A percentile compares a stretch with the other conserved stretches of the same genome.
Conservation (phyloP, 768 basidiomycete genomes). For the button mushroom (Agaricus bisporus) region DNA sequence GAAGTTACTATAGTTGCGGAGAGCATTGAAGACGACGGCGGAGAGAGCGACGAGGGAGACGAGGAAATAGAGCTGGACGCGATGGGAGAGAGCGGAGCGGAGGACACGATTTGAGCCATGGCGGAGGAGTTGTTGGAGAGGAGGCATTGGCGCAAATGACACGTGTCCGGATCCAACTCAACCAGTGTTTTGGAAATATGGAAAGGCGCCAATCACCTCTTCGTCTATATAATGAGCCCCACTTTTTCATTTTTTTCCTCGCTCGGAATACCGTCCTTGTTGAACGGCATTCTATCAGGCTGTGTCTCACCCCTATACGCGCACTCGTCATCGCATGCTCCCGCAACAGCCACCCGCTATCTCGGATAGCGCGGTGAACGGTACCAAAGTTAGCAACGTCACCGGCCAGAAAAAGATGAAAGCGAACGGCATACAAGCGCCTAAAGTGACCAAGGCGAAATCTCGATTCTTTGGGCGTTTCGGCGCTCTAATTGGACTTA, state of each 20-base stretch:
- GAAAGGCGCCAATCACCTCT: no score
- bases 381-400: background rate
- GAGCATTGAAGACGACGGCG: conserved; percentile 71
- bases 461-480: background rate
- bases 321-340: no score
- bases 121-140: conserved; percentile 35
- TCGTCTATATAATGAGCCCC: background rate
- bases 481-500: background rate
- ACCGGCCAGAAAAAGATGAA: background rate
- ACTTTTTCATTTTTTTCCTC: background rate
- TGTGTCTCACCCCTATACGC: background rate
- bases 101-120: conserved; percentile 46
- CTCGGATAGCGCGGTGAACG: no score
- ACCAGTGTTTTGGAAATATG: no score
- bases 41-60: conserved; percentile 65
- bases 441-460: background rate
- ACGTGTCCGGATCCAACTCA: no score
- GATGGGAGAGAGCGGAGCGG: conserved; percentile 49
- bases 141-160: background rate
- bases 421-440: background rate
- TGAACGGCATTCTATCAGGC: background rate
- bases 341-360: no score
- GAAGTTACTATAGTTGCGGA: conserved; percentile 83
- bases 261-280: no score
- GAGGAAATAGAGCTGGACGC: conserved; percentile 62